Conservation (phyloP, 371 early-diverging fungal genomes). For the Entomophthora muscae region DNA sequence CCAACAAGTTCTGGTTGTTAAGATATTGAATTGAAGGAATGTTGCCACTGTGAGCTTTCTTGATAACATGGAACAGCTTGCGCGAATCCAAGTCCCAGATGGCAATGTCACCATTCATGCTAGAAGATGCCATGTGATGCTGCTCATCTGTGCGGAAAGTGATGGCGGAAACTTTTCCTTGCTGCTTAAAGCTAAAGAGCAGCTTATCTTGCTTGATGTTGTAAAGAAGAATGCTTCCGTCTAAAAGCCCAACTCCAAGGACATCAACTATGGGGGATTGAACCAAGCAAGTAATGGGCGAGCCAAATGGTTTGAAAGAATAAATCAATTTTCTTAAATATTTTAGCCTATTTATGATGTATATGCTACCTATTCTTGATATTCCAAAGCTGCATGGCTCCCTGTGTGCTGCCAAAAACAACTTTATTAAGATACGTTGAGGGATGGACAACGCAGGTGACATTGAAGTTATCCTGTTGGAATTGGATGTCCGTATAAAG, state of each 20-base stretch:
- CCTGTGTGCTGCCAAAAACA: conserved; percentile 67
- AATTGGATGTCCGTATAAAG: conserved; percentile 59
- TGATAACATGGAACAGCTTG: conserved; percentile 50
- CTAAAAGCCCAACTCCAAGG: conserved; percentile 69
- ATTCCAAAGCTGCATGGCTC: conserved; percentile 86
- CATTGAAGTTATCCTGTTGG: conserved; percentile 40
- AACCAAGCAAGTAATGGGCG: conserved; percentile 53
- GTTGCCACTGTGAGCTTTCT: conserved; percentile 62
- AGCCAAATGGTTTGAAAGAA: conserved; percentile 52
- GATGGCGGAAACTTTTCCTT: conserved; percentile 70
- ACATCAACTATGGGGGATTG: conserved; percentile 89
- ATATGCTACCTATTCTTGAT: conserved; percentile 38
- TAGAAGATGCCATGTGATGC: conserved; percentile 75
- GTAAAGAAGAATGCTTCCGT: conserved; percentile 69
- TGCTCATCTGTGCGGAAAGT: conserved; percentile 68
- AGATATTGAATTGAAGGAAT: conserved; percentile 62
- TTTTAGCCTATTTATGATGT: no score
- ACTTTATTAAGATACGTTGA: conserved; percentile 93
- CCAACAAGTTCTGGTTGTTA: conserved; percentile 60
- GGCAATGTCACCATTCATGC: conserved; percentile 69
- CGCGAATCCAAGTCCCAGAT: conserved; percentile 81
- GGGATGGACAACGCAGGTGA: conserved; percentile 70
- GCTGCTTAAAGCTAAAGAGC: conserved; percentile 60
- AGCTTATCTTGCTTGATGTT: conserved; percentile 59
- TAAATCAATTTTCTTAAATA: conserved; percentile 45